Evolutionary conservation across 148 eudicot species (phyloP).

Genomic region (Chenopodium album): DNA sequence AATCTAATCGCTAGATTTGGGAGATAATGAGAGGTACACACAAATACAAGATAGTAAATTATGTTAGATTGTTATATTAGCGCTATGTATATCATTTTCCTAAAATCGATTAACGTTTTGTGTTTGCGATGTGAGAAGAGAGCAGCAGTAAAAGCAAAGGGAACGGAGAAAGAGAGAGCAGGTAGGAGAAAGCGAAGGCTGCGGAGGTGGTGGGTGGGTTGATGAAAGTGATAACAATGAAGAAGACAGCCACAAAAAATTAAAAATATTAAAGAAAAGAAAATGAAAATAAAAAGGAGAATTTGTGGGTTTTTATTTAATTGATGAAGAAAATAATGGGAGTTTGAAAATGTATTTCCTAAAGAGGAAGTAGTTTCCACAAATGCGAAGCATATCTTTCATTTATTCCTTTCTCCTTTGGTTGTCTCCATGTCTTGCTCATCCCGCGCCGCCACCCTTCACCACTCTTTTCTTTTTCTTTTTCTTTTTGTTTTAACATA

Average conservation of each 20-base stretch:
- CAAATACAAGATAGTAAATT: background rate
- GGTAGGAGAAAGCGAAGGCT: background rate
- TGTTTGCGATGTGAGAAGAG: background rate
- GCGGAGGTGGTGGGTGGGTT: constrained; percentile 11
- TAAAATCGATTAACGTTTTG: too few relatives aligned
- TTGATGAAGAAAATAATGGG: background rate
- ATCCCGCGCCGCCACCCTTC: background rate
- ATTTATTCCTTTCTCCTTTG: background rate
- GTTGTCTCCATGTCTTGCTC: background rate
- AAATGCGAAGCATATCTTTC: background rate
- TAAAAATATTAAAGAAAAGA: background rate
- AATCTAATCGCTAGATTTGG: constrained; percentile 33
- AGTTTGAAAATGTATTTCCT: constrained; percentile 9
- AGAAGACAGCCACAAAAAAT: constrained; percentile 12
- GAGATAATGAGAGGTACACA: background rate
- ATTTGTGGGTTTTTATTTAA: background rate
- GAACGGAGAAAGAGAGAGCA: background rate
- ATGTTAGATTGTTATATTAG: too few relatives aligned
- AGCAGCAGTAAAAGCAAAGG: background rate
- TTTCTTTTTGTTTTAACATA: too few relatives aligned
- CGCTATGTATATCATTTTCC: too few relatives aligned
- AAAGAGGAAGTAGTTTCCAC: constrained; percentile 18
- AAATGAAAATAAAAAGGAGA: background rate
- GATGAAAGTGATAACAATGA: constrained; percentile 21
- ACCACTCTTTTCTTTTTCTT: too few relatives aligned